Base-by-base conservation (phyloP, 495 filamentous ascomycete species). In the Elaphomyces granulatus region DNA sequence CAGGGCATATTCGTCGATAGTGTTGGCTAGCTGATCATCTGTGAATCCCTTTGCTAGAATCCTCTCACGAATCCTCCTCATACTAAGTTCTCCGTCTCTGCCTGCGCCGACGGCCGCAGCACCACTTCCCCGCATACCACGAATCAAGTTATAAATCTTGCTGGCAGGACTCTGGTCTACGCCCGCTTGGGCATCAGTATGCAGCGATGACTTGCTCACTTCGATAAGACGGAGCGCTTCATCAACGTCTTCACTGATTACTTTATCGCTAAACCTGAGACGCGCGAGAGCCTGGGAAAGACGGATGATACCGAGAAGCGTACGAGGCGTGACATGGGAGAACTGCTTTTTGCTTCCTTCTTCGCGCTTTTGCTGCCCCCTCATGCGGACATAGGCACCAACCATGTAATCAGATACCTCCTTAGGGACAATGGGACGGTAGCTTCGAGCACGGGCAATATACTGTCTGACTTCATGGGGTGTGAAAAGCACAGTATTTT, bases 21-120 rank as follows among this genome's bases (percentile, higher is more conserved):
- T 81, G 45, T 72, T 72, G 37, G 77, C 70, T 60, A 94, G 81
- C 55, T 96, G 87, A 61, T 94, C 82, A 47, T 85, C 81, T 3
- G 92, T 96, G 51, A 96, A 98, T 7, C 92, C 92, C 70, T 93
- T 95, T 19, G 85, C 90, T 46, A 96, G 68, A 19, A 96, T 85
- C 32, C 90, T 56, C 53, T 96, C 87, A 48, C 85, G 70, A 26
- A 98, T 82, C 55, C 81, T 81, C 44, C 79, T 68, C 67, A 98
- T 69, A 59, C 79, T 88, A 45, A 98, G 57, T 60, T 92, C 86
- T 3, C 83, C 79, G 3, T 76, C 62, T 2, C 75, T 71, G 1
- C 75, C 78, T 45, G 78, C 81, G 20, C 75, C 80, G 15, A 73
- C 71, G 15, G 81, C 81, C 16, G 80, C 86, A 21, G 84, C 77